Conservation (phyloP, 306 rosid genomes). For the Begonia loranthoides region DNA sequence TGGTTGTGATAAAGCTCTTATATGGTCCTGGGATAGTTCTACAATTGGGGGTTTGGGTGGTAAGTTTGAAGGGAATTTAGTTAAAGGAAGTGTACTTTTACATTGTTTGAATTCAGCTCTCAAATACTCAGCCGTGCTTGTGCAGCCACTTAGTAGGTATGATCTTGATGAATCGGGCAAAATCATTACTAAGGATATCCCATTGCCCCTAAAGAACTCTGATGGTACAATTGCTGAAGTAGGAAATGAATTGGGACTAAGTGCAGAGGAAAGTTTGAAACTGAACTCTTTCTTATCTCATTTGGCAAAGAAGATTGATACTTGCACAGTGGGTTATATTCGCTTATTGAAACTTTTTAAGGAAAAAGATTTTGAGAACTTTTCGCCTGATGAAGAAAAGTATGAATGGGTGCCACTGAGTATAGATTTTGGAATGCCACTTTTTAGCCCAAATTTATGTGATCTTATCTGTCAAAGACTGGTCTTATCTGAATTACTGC, state of each 20-base stretch:
- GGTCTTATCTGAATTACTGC: slow-evolving; percentile 73
- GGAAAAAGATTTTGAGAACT: slow-evolving; percentile 37
- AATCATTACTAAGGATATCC: slow-evolving; percentile 65
- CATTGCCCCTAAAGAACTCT: slow-evolving; percentile 74
- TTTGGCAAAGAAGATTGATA: slow-evolving; percentile 50
- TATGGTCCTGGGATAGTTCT: slow-evolving; percentile 97
- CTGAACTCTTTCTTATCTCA: slow-evolving; percentile 45
- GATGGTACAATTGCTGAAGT: slow-evolving; percentile 55
- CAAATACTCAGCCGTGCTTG: slow-evolving; percentile 72
- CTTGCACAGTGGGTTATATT: slow-evolving; percentile 85
- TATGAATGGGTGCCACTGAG: slow-evolving; percentile 94
- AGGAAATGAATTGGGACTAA: slow-evolving; percentile 56
- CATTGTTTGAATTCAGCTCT: slow-evolving; percentile 87
- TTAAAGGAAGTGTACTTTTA: slow-evolving; percentile 69
- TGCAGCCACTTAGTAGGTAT: slow-evolving; percentile 67
- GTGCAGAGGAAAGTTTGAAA: slow-evolving; percentile 43
- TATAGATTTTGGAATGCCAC: slow-evolving; percentile 84
- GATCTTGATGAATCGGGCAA: slow-evolving; percentile 70
- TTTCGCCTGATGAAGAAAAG: slow-evolving; percentile 35
- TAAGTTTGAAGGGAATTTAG: slow-evolving; percentile 73
- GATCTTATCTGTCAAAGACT: slow-evolving; percentile 61
- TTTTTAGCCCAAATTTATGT: slow-evolving; percentile 76
- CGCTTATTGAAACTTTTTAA: slow-evolving; percentile 56
- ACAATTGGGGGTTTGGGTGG: slow-evolving; percentile 77
- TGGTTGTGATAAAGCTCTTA: slow-evolving; percentile 84